Evolutionary conservation across 441 rosid genomes (phyloP), one percentile per base, ranked within the genome.

Genomic region (Populus trichocarpa): DNA sequence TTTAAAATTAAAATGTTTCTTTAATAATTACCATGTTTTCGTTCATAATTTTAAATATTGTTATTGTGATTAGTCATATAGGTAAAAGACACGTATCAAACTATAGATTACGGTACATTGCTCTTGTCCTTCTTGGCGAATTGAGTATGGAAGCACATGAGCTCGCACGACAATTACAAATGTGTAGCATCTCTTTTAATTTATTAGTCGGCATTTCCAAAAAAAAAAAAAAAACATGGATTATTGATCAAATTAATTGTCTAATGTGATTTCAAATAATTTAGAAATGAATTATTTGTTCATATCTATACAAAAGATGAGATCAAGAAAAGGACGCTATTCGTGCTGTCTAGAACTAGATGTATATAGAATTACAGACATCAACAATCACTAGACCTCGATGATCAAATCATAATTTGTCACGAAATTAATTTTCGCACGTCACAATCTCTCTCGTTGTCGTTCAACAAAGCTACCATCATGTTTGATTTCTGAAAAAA

Each of bases 21-120:
- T 33, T 33, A 33, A 33, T 33, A 33, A 33, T 33, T 33, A 33
- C 36, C 8, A 6, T 33, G 36, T 6, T 33, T 33, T 6, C 8
- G 36, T 33, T 33, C 36, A 33, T 8, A n/a, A 63, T 18, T 16
- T 63, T 63, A n/a, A 18, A n/a, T 8, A 63, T 8, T 22, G 23
- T 66, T 23, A 5, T 28, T 25, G 2, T 26, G 16, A 65, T n/a
- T 28, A 13, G 33, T 67, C 38, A 67, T 20, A 5, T 5, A 46
- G 4, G 20, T 2, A 67, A 7, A 23, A 69, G 81, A 80, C 75
- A 30, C 74, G 67, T 16, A 75, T 81, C 83, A 50, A 20, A 4
- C 76, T 66, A 28, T 81, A 57, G 81, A 72, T 77, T 69, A n/a
- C 10, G 83, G 73, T 81, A 9, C 83, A 83, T 61, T 77, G 87